These are phyloP conservation scores for Perilla frutescens DNA, from an alignment of 257 asterid genomes.

Conservation along the genomic window DNA sequence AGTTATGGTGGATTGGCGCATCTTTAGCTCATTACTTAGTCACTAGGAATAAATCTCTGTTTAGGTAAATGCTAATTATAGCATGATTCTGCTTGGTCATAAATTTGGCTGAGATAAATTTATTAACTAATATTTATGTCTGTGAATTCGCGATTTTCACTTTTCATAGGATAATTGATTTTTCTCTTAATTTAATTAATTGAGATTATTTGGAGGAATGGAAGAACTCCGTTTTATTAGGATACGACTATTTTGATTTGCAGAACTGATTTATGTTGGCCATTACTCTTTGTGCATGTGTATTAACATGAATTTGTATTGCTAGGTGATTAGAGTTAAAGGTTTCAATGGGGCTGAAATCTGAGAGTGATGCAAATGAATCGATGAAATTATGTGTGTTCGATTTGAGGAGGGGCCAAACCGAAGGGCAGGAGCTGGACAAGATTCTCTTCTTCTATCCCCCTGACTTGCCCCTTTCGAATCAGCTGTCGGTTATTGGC, in stretches of 20 bases:
- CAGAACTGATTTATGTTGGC: not conserved
- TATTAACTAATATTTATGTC: too few species aligned
- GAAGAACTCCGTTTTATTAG: not conserved
- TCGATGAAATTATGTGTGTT: constrained; percentile 78
- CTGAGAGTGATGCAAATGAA: constrained; percentile 64
- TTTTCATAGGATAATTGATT: not conserved
- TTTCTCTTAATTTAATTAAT: not conserved
- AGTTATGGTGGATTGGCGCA: too few species aligned
- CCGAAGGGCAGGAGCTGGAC: constrained; percentile 96
- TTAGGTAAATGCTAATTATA: too few species aligned
- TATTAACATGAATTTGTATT: constrained; percentile 24
- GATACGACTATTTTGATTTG: not conserved
- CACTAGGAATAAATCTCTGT: too few species aligned
- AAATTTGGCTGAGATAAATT: too few species aligned
- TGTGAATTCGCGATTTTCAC: not conserved
- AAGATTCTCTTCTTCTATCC: constrained; percentile 95
- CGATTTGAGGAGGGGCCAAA: constrained; percentile 96
- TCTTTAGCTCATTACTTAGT: too few species aligned
- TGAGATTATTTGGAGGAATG: not conserved
- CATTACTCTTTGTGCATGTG: not conserved
- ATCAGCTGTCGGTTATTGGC: constrained; percentile 90
- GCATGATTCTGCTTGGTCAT: too few species aligned
- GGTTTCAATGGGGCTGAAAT: constrained; percentile 60
- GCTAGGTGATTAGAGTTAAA: constrained; percentile 31
- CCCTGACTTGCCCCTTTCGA: constrained; percentile 69